Conservation (phyloP, 345 rosid species). For the Moringa oleifera region DNA sequence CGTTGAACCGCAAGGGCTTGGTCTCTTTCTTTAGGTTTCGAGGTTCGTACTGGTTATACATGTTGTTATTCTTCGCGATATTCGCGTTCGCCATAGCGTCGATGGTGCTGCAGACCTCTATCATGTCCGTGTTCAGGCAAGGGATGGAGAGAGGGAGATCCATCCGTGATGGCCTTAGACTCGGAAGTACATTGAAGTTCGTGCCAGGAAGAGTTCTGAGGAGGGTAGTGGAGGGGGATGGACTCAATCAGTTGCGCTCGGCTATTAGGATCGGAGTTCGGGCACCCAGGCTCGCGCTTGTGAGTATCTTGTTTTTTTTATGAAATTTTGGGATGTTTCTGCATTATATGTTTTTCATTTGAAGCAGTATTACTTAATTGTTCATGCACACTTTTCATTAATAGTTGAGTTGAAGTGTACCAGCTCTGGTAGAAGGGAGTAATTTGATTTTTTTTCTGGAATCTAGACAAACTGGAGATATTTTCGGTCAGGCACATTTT, state of each 20-base stretch:
- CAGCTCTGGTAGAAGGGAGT: not conserved
- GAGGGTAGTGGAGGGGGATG: slow-evolving; percentile 33
- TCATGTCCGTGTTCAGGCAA: slow-evolving; percentile 46
- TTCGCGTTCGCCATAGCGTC: slow-evolving; percentile 73
- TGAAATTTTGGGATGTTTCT: not conserved
- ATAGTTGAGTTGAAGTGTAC: not conserved
- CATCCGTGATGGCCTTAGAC: slow-evolving; percentile 36
- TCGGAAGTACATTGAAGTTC: slow-evolving; percentile 64
- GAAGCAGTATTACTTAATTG: slow-evolving; percentile 3
- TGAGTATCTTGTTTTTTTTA: slow-evolving; percentile 32
- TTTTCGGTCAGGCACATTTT: not conserved
- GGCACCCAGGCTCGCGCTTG: slow-evolving; percentile 76
- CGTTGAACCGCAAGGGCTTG: slow-evolving; percentile 53
- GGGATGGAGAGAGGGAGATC: slow-evolving; percentile 40
- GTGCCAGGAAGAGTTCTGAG: slow-evolving; percentile 34
- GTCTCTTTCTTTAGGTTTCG: slow-evolving; percentile 44
- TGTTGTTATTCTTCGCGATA: slow-evolving; percentile 48
- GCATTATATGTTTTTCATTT: not conserved
- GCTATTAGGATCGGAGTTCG: slow-evolving; percentile 66
- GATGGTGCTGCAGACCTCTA: slow-evolving; percentile 73
- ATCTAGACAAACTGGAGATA: not conserved
- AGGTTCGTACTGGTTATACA: slow-evolving; percentile 60
- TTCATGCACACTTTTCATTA: not conserved
- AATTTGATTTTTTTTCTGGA: not conserved
- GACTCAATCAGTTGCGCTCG: slow-evolving; percentile 50